Percentiles rank a stretch among this genome's conserved stretches.
Evolutionary conservation across 345 rosid genomes (phyloP).

Genomic region (Salix exigua): DNA sequence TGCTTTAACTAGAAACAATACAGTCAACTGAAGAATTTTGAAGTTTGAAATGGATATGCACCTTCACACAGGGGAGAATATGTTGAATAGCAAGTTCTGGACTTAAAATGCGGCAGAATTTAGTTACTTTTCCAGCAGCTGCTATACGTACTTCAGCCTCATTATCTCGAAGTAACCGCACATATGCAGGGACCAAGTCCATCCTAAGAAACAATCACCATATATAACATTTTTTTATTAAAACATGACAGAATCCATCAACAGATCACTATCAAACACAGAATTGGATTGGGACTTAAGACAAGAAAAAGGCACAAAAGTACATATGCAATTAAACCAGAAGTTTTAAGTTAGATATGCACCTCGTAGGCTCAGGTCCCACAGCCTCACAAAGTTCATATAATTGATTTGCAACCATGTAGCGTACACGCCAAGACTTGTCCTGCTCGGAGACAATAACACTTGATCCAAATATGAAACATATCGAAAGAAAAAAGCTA

Average conservation of each 20-base stretch:
- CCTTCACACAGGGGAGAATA: constrained; percentile 93
- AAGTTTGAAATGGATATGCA: constrained; percentile 14
- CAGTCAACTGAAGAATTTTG: neutral
- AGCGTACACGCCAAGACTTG: constrained; percentile 98
- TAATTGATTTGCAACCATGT: constrained; percentile 93
- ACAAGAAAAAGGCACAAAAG: constrained; percentile 1
- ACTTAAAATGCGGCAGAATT: constrained; percentile 81
- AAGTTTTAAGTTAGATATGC: constrained; percentile 11
- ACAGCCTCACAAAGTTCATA: constrained; percentile 97
- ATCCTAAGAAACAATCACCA: constrained; percentile 34
- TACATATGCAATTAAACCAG: neutral
- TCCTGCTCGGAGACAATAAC: constrained; percentile 38
- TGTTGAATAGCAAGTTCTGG: constrained; percentile 84
- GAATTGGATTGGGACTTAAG: neutral
- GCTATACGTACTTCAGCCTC: constrained; percentile 99
- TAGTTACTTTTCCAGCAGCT: constrained; percentile 96
- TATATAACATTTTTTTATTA: neutral
- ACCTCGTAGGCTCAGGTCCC: constrained; percentile 93
- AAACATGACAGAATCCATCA: neutral
- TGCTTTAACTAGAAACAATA: neutral
- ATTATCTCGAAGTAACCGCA: constrained; percentile 84
- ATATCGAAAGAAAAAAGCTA: neutral
- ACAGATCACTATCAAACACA: neutral
- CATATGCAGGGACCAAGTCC: constrained; percentile 92
- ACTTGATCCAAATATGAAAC: neutral